Evolutionary conservation across 106 monocot species (phyloP).

Genomic region (Posidonia australis): DNA sequence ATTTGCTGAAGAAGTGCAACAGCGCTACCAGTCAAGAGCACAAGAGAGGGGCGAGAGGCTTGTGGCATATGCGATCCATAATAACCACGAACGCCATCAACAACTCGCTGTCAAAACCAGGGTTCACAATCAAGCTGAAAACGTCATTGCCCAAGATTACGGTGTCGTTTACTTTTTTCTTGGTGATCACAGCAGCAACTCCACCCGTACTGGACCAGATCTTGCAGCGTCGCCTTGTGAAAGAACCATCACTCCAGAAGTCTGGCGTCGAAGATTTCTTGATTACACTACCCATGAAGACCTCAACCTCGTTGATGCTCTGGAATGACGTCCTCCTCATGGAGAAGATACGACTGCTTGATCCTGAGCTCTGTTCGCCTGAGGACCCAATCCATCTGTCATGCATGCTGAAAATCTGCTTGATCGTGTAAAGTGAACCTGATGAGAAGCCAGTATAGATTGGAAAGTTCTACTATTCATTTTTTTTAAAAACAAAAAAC

Average conservation of each 20-base stretch:
- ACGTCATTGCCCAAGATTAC: constrained; percentile 57
- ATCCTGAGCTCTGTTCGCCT: constrained; percentile 24
- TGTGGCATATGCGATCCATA: constrained; percentile 67
- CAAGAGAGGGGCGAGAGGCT: constrained; percentile 24
- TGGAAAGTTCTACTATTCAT: no score
- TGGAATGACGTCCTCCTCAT: constrained; percentile 44
- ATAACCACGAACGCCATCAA: constrained; percentile 72
- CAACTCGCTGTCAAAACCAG: constrained; percentile 44
- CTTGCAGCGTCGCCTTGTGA: constrained; percentile 50
- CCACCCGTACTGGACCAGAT: constrained; percentile 23
- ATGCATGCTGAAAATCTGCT: constrained; percentile 64
- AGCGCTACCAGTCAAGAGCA: constrained; percentile 10
- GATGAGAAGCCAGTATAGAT: no score
- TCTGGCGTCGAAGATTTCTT: constrained; percentile 7
- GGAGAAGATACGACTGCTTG: constrained; percentile 35
- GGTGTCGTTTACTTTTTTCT: constrained; percentile 37
- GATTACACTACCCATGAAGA: constrained; percentile 22
- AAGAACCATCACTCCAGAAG: constrained; percentile 50
- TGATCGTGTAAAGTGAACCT: neutral
- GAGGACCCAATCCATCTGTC: constrained; percentile 56
- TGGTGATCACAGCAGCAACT: constrained; percentile 42
- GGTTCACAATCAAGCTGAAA: constrained; percentile 44
- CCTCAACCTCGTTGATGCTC: constrained; percentile 29
- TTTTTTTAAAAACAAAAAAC: no score
- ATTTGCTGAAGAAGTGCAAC: no score